Evolutionary conservation across 768 basidiomycete species (phyloP).

Genomic region (Coprinopsis cinerea): DNA sequence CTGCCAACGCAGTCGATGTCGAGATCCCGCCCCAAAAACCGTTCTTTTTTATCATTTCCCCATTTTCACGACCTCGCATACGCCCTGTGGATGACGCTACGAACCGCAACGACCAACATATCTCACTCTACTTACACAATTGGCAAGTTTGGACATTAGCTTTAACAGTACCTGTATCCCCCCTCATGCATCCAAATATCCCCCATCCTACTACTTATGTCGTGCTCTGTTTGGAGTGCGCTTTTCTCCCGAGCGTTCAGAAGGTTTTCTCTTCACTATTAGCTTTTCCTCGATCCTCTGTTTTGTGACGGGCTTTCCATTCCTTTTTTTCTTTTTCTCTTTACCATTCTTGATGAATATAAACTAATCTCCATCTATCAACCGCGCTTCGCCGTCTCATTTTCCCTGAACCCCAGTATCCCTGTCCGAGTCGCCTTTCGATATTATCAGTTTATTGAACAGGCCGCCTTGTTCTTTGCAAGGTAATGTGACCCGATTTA

Average conservation of each 20-base stretch:
- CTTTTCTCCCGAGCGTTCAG: too few relatives aligned
- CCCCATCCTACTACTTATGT: too few relatives aligned
- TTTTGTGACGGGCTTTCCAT: conserved; percentile 1
- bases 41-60: background rate
- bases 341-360: conserved; percentile 41
- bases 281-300: conserved; percentile 19
- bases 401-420: background rate
- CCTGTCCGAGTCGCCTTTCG: background rate
- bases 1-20: background rate
- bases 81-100: conserved; percentile 5
- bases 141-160: conserved; percentile 12
- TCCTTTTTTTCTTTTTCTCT: conserved; percentile 17
- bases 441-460: too few relatives aligned
- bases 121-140: background rate
- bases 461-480: too few relatives aligned
- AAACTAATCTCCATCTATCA: too few relatives aligned
- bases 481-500: too few relatives aligned
- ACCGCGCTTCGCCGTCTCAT: background rate
- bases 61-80: background rate
- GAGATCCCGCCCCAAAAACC: background rate
- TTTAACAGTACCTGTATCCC: too few relatives aligned
- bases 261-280: too few relatives aligned
- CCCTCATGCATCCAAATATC: too few relatives aligned
- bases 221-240: too few relatives aligned
- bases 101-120: background rate